Evolutionary conservation across 2,329 filamentous ascomycete genomes (phyloP).

Genomic region (Aspergillus puulaauensis): DNA sequence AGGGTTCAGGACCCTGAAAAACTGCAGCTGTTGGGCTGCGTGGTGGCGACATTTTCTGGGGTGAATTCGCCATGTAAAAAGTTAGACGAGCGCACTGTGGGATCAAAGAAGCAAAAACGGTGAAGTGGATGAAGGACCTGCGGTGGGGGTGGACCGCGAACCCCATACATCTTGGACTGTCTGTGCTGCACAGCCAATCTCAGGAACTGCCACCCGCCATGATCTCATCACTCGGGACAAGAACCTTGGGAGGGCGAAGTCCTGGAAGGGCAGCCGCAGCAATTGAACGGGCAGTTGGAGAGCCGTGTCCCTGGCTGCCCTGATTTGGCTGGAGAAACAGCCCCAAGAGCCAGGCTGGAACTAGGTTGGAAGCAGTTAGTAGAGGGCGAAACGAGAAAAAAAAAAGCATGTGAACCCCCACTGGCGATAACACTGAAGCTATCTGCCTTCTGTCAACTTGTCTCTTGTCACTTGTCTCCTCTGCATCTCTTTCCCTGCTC

Average conservation of each 20-base stretch:
- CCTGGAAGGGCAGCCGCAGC: background rate
- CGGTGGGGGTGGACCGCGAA: slow-evolving; percentile 2
- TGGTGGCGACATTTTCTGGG: slow-evolving; percentile 4
- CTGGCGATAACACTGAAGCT: slow-evolving; percentile 1
- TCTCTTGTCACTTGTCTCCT: background rate
- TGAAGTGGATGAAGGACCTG: background rate
- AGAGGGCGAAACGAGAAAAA: background rate
- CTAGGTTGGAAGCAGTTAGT: slow-evolving; percentile 2
- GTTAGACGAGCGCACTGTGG: background rate
- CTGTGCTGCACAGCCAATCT: background rate
- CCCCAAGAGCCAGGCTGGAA: background rate
- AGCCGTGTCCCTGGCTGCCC: background rate
- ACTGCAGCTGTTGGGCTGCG: background rate
- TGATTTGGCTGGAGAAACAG: background rate
- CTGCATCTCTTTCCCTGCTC: background rate
- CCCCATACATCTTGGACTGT: background rate
- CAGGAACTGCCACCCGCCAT: background rate
- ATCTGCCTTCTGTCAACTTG: background rate
- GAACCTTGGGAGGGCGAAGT: background rate
- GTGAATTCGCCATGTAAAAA: background rate
- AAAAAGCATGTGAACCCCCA: slow-evolving; percentile 12
- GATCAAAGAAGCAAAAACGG: background rate
- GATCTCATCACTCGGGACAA: background rate
- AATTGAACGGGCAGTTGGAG: background rate
- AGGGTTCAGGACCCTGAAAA: background rate